Conservation (phyloP, 2,329 filamentous ascomycete genomes). For the Verticillium tricorpus region DNA sequence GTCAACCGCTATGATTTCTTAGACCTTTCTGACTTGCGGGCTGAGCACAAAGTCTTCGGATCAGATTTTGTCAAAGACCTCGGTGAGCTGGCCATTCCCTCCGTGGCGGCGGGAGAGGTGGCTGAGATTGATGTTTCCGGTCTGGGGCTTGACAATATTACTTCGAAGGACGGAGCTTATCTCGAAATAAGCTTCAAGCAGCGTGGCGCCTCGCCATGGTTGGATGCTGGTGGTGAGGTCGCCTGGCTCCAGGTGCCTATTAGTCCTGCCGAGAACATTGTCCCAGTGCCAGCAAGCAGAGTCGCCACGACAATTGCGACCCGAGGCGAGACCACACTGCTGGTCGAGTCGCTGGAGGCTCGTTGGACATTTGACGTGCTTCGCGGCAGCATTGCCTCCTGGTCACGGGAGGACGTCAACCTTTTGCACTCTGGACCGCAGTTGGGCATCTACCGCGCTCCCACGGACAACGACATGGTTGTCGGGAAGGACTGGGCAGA, state of each 20-base stretch:
- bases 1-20: conserved; percentile 52
- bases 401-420: too few species aligned
- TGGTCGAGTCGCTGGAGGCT: too few species aligned
- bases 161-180: background rate
- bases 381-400: conserved; percentile 18
- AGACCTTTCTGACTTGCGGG: conserved; percentile 19
- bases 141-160: conserved; percentile 13
- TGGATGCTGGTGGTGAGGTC: conserved; percentile 42
- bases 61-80: conserved; percentile 31
- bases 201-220: conserved; percentile 44
- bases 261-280: conserved; percentile 8
- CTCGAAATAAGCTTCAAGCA: conserved; percentile 39
- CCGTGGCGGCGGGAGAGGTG: too few species aligned
- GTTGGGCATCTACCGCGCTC: conserved; percentile 59
- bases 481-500: too few species aligned
- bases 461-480: conserved; percentile 57
- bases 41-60: too few species aligned
- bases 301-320: conserved; percentile 25
- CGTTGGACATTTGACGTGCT: conserved; percentile 18
- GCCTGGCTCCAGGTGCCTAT: conserved; percentile 44
- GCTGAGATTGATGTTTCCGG: too few species aligned
- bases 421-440: conserved; percentile 22
- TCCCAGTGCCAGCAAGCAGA: conserved; percentile 12
- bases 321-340: conserved; percentile 8
- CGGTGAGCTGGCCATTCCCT: conserved; percentile 17